Base-by-base conservation (phyloP, 2,329 filamentous ascomycete species). In the Claviceps arundinis region DNA sequence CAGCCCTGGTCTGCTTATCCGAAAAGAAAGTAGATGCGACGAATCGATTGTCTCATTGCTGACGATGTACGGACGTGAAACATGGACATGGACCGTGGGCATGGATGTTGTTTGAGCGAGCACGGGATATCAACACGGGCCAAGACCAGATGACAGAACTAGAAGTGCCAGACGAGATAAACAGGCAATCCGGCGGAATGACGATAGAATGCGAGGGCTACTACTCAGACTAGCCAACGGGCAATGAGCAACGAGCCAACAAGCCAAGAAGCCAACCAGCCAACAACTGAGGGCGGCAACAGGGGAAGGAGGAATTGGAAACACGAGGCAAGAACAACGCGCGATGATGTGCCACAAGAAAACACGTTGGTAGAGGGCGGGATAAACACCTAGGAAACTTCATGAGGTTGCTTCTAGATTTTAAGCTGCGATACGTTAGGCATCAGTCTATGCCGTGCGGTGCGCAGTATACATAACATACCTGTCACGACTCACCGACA, bases 11-110 rank as follows among this genome's bases (percentile, higher is more conserved):
- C 13, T 50, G 16, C 41, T 47, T 51, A 51, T 47, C 50, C 37
- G 47, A 51, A 44, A 51, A 45, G 37, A 45, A 37, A 40, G 44
- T 51, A 47, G 26, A 47, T 47, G 43, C 14, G 37, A 19, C 22
- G 43, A n/a, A 26, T 37, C 16, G 17, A 14, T 22, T 51, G 37
- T 47, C 24, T 47, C 50, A 37, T 47, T 51, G 37, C 43, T 47
- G 50, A 37, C 37, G 44, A 38, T 47, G 16, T 38, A 26, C 13
- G 13, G 34, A 37, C 48, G 6, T 45, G 48, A 42, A 37, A 17
- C 17, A 26, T n/a, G 34, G 8, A 26, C 34, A 40, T 26, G 38
- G 50, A 44, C 24, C 17, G 41, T 43, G 48, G 17, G 40, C 9
- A 19, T 37, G 40, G n/a, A 0, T 22, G 5, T 44, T 13, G 8